These are phyloP conservation scores for Comarum palustre DNA, from an alignment of 306 rosid species.

Conservation along the genomic window DNA sequence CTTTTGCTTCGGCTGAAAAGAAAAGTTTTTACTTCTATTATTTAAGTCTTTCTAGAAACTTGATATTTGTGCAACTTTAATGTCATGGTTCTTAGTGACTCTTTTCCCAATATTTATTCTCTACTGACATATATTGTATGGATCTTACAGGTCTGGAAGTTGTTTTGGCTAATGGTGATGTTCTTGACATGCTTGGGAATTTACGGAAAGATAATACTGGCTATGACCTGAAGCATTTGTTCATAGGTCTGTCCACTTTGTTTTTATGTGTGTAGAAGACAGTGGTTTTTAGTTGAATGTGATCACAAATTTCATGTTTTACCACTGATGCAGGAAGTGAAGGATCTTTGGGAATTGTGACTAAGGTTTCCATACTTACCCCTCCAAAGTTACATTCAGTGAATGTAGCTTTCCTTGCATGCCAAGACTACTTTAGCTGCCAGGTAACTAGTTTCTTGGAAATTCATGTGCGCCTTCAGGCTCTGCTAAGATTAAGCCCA, in stretches of 20 bases:
- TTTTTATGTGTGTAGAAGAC: conserved; percentile 23
- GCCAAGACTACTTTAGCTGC: conserved; percentile 74
- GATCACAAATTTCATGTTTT: conserved; percentile 16
- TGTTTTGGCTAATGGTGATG: conserved; percentile 87
- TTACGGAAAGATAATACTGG: conserved; percentile 97
- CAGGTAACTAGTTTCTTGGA: conserved; percentile 50
- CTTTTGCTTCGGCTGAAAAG: neutral
- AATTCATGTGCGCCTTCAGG: conserved; percentile 17
- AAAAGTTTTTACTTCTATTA: neutral
- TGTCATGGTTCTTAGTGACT: conserved; percentile 16
- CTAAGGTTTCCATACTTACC: conserved; percentile 88
- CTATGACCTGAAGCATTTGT: conserved; percentile 85
- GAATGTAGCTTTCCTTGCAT: conserved; percentile 81
- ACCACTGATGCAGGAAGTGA: conserved; percentile 73
- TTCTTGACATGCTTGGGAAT: conserved; percentile 85
- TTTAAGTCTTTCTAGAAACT: neutral
- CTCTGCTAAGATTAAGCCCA: neutral
- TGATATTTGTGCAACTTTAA: conserved; percentile 23
- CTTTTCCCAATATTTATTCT: conserved; percentile 17
- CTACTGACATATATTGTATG: conserved; percentile 30
- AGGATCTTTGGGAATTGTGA: conserved; percentile 94
- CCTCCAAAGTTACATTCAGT: conserved; percentile 81
- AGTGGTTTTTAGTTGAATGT: neutral
- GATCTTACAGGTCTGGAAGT: conserved; percentile 72
- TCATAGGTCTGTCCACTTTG: conserved; percentile 58